phyloP scores from a whole-genome alignment of 495 filamentous ascomycete genomes.

The Pyrenula massariospora region DNA sequence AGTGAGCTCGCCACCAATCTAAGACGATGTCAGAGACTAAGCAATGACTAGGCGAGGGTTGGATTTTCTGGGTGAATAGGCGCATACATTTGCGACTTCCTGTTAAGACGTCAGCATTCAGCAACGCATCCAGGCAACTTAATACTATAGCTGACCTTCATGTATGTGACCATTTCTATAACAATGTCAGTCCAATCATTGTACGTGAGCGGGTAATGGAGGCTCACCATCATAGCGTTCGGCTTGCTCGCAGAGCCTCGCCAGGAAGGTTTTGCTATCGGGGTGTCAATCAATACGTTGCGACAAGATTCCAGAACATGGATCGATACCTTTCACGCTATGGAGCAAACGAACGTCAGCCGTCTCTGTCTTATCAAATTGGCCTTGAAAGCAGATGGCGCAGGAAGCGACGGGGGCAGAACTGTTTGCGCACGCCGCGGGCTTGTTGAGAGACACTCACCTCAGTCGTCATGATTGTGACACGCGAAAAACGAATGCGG shows the following conservation, averaged over 20 bases:
- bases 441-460: slow-evolving; percentile 31
- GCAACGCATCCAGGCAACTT: slow-evolving; percentile 7
- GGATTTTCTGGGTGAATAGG: no score
- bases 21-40: background rate
- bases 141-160: slow-evolving; percentile 59
- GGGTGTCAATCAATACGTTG: slow-evolving; percentile 14
- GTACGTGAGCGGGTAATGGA: background rate
- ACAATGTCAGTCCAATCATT: background rate
- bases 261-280: slow-evolving; percentile 98
- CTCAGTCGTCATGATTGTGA: slow-evolving; percentile 47
- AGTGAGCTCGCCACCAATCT: slow-evolving; percentile 73
- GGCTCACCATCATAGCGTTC: slow-evolving; percentile 96
- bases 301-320: slow-evolving; percentile 10
- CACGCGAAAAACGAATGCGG: background rate
- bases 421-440: background rate
- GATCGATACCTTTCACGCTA: slow-evolving; percentile 75
- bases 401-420: slow-evolving; percentile 12
- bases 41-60: background rate
- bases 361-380: slow-evolving; percentile 13
- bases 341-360: slow-evolving; percentile 17
- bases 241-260: slow-evolving; percentile 99
- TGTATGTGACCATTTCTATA: slow-evolving; percentile 96
- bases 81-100: slow-evolving; percentile 94
- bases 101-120: slow-evolving; percentile 30
- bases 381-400: slow-evolving; percentile 12